Evolutionary conservation across 1,284 basidiomycete species (phyloP), one percentile per base, ranked within the genome.

Genomic region (Agaricales sp.): DNA sequence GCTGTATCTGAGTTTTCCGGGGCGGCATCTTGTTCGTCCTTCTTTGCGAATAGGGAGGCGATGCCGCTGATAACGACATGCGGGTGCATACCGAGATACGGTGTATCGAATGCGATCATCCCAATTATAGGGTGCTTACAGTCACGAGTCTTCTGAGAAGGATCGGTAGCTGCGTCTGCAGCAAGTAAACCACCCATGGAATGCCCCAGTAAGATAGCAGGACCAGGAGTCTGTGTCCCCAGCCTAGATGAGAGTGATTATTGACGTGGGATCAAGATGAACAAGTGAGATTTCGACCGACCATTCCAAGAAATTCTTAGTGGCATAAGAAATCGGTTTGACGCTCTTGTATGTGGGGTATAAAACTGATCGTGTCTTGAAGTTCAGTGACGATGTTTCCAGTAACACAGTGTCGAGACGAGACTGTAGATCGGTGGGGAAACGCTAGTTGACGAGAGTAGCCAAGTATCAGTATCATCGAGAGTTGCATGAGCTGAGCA

Each of bases 161-260:
- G 48, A 53, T 70, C 61, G 0, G 68, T 73, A 1, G 72, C 75
- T 2, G 75, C 76, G 44, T 78, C 75, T 3, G 75, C 75, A 2
- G 72, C 75, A 1, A 79, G 64, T 4, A 78, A 64, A 2, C 77
- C 77, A 12, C 77, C 77, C 75, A 80, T 77, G 2, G 77, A 78
- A 57, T 80, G 77, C 0, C 70, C 76, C 1, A 76, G 45, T 1
- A 80, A 63, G 48, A 80, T 76, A 4, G 78, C 73, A 26, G 69
- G 73, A 1, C 76, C 76, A 6, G 69, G 64, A 24, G 74, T 71
- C 57, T 77, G 74, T 1, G 71, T 77, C 19, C 62, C 57, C 3
- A 80, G 66, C 76, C 75, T 78, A 51, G 41, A 23, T 6, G 38
- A 41, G 20, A 35, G 8, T 21, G 39, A 41, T 4, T n/a, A 41